These are phyloP conservation scores for Capsella bursapastoris DNA, from an alignment of 345 rosid species.

Conservation along the genomic window DNA sequence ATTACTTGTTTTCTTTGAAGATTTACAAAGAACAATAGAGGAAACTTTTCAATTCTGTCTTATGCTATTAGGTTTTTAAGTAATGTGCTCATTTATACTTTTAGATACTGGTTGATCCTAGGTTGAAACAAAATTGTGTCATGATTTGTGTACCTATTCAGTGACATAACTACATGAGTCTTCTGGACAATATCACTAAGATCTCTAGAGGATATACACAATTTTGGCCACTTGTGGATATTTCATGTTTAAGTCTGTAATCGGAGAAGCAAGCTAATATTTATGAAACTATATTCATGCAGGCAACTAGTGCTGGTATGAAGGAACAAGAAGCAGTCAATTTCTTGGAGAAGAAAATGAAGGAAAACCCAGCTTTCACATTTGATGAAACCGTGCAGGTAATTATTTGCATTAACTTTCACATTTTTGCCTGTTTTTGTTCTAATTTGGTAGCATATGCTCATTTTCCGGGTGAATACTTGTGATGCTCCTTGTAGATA, in stretches of 20 bases:
- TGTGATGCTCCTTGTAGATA: neutral
- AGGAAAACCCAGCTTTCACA: constrained; percentile 79
- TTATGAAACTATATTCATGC: constrained; percentile 25
- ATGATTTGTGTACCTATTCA: neutral
- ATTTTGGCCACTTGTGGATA: neutral
- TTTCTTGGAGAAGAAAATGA: constrained; percentile 98
- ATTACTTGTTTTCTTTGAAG: neutral
- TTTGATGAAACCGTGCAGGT: constrained; percentile 98
- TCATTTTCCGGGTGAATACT: neutral
- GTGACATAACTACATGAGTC: neutral
- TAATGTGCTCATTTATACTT: neutral
- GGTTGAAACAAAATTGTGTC: neutral
- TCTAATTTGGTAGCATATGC: neutral
- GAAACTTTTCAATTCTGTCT: neutral
- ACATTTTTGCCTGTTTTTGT: neutral
- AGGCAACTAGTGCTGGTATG: constrained; percentile 98
- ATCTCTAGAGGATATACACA: constrained; percentile 3
- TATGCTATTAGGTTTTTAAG: neutral
- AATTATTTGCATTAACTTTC: neutral
- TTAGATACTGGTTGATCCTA: neutral
- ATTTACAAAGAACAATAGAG: neutral
- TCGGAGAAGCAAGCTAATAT: neutral
- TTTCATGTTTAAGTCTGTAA: neutral
- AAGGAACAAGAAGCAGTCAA: constrained; percentile 98
- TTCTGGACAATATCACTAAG: neutral